Percentiles rank a stretch among this genome's conserved stretches.
Evolutionary conservation across 352 stramenopile genomes (phyloP).

Genomic region (Pythium inflatum): DNA sequence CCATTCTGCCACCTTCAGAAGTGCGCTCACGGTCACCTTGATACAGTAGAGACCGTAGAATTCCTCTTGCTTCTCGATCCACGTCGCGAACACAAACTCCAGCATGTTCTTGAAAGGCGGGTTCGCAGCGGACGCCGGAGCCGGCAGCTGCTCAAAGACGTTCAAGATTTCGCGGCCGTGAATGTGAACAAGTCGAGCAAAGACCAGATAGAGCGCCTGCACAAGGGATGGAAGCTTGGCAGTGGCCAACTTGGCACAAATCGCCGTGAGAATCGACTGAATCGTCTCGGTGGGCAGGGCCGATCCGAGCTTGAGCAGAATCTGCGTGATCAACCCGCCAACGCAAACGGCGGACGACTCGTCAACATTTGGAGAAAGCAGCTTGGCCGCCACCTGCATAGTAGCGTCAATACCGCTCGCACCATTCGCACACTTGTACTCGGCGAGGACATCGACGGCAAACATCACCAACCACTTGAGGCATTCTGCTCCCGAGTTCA

Average conservation of each 20-base stretch:
- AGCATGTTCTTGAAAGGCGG: constrained; percentile 55
- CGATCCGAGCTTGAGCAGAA: constrained; percentile 69
- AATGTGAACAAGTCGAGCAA: constrained; percentile 77
- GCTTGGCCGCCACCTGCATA: constrained; percentile 68
- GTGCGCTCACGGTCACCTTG: constrained; percentile 80
- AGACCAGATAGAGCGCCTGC: constrained; percentile 84
- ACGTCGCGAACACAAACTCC: constrained; percentile 78
- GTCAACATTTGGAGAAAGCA: constrained; percentile 66
- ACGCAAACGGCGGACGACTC: constrained; percentile 76
- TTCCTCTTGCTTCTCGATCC: constrained; percentile 83
- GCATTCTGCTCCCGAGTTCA: constrained; percentile 76
- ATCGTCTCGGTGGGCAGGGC: constrained; percentile 65
- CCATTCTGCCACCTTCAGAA: constrained; percentile 76
- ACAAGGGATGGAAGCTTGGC: constrained; percentile 76
- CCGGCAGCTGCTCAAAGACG: constrained; percentile 69
- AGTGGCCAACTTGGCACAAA: constrained; percentile 63
- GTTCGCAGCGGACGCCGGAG: constrained; percentile 28
- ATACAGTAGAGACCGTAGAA: constrained; percentile 87
- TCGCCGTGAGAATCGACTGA: constrained; percentile 76
- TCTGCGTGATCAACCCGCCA: constrained; percentile 80
- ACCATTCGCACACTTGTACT: constrained; percentile 49
- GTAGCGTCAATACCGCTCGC: constrained; percentile 67
- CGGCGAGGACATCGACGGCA: constrained; percentile 59
- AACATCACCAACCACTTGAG: constrained; percentile 88
- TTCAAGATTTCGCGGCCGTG: constrained; percentile 71